Evolutionary conservation across 1,284 basidiomycete species (phyloP), one percentile per base, ranked within the genome.

Genomic region (Xerocomus nothofagi): DNA sequence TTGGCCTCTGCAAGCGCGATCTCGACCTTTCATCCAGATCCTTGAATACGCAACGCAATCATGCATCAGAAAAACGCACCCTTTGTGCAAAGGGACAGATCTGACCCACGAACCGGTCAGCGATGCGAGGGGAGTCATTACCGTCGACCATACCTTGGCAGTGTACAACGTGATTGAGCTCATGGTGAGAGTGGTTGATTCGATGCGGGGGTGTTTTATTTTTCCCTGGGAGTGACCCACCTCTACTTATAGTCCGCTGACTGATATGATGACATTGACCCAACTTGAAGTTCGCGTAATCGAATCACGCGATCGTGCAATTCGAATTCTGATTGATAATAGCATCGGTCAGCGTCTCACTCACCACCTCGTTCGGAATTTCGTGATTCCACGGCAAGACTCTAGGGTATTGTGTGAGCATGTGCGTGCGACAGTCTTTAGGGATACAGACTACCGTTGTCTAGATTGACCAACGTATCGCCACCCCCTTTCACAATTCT

Each of bases 1-100:
- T 76, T 74, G 3, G 75, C 73, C 51, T 86, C 82, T 21, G 72
- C 69, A 14, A 86, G 73, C 1, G 84, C 82, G 15, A 88, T 65
- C 47, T 82, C 79, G 10, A 76, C 74, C 74, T 85, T 42, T 39
- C 20, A 49, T 38, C 5, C 7, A 15, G 24, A 38, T 2, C 20
- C 2, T 15, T 43, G 17, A 55, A 14, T 20, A 14, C 3, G 7
- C 15, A 7, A 31, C 17, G 15, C 14, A 7, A 47, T 8, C 9
- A 14, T 9, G 11, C 7, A 12, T 17, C 18, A 44, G 50, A 38
- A 7, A 33, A 12, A 44, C 46, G 1, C 18, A 57, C 57, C 46
- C 56, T 49, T 0, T 57, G 56, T 6, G 57, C 50, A 23, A 32
- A 54, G 9, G 56, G 56, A 34, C 55, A 59, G 34, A 54, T 11